phyloP scores from a whole-genome alignment of 2,329 filamentous ascomycete species.

The Eurotiales sp. region DNA sequence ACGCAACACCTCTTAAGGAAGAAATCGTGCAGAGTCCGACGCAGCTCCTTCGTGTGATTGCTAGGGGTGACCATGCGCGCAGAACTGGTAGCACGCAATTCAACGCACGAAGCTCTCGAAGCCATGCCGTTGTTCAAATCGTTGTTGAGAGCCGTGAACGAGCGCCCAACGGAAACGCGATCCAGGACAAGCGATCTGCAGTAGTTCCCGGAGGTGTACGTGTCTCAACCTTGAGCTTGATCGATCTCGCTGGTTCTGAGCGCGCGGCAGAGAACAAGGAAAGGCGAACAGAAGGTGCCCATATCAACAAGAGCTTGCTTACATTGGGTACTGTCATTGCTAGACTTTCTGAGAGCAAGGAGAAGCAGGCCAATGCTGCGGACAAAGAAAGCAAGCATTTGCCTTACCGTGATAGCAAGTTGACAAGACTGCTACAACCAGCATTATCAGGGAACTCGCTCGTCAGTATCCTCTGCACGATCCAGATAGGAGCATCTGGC shows the following conservation, averaged over 20 bases:
- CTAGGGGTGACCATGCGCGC: conserved; percentile 84
- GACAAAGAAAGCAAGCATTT: conserved; percentile 90
- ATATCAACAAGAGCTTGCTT: conserved; percentile 97
- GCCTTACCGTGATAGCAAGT: conserved; percentile 95
- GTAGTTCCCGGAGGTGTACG: conserved; percentile 83
- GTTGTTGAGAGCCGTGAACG: conserved; percentile 95
- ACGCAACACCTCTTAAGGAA: conserved; percentile 92
- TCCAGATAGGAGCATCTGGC: conserved; percentile 77
- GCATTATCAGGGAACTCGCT: conserved; percentile 90
- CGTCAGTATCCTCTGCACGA: conserved; percentile 95
- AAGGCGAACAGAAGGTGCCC: conserved; percentile 85
- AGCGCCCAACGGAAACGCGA: conserved; percentile 52
- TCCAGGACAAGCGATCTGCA: conserved; percentile 62
- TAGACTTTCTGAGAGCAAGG: conserved; percentile 82
- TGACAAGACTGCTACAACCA: conserved; percentile 86
- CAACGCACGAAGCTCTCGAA: conserved; percentile 93
- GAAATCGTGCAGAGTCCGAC: conserved; percentile 98
- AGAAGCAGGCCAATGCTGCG: conserved; percentile 66
- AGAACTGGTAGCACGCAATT: conserved; percentile 93
- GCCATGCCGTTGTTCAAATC: conserved; percentile 97
- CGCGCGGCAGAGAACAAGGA: conserved; percentile 95
- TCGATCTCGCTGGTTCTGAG: conserved; percentile 94
- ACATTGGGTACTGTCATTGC: conserved; percentile 95
- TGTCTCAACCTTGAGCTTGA: conserved; percentile 90
- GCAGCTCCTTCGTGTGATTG: conserved; percentile 89